Base-by-base conservation (phyloP, 768 basidiomycete species). In the Lyophyllum shimeji region DNA sequence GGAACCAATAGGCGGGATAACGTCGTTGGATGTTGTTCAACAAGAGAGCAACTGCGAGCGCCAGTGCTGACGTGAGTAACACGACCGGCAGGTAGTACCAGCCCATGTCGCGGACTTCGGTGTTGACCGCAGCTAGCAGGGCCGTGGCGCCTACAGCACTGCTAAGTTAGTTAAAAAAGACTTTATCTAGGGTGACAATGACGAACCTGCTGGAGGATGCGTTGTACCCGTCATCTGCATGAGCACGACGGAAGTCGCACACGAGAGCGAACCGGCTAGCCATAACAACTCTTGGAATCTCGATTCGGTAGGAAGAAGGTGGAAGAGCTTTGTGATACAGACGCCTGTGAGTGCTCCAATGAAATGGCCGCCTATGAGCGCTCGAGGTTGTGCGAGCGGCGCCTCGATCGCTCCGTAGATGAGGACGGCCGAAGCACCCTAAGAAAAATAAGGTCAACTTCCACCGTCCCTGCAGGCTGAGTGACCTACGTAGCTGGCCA, bases 381-480 rank as follows among this genome's bases (percentile, higher is more conserved):
- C 67, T 15, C 81, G 75, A 13, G 82, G 82, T 66, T 84, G 82
- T 0, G 80, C 77, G 37, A 84, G 63, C 7, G 82, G 82, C 4
- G 74, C 70, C 20, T 84, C 81, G 47, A 84, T 73, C 1, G 76
- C 73, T 17, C 80, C 82, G 55, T 82, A 84, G 27, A 81, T 74
- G 43, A 85, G 71, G 8, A 83, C 77, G 6, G 83, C 82, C 11
- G 79, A 78, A 21, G 82, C 82, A 20, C 79, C 82, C 83, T 84
- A 46, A 31, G 51, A 6, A n/a, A n/a, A 43, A 34, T 47, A 15
- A 45, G 21, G 12, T 3, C 15, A 15, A 20, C 8, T 29, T 1
- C 20, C 33, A 39, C 17, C 29, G 8, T 7, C 21, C 27, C n/a
- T 34, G 29, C 13, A 50, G 7, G 3, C 12, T 1, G 17, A 25